Base-by-base conservation (phyloP, 2,329 filamentous ascomycete species). In the Ramularia collo-cygni region DNA sequence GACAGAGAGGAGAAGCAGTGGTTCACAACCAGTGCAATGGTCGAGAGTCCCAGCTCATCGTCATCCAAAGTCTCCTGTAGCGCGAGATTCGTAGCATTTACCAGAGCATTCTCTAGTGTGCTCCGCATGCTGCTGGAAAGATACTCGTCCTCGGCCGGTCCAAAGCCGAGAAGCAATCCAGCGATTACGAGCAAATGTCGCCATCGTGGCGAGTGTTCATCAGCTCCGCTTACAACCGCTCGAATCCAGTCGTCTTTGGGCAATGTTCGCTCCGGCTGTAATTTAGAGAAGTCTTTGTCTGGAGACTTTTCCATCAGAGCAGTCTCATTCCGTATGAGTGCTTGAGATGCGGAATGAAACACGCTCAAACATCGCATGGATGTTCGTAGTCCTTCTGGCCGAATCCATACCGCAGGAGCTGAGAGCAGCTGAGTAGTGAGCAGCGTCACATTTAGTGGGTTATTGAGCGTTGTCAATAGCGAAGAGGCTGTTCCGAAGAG, bases 171-270 rank as follows among this genome's bases (percentile, higher is more conserved):
- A 42, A 95, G 64, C 15, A 94, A 68, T 3, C 87, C 89, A 0
- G 81, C 80, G 7, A 95, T 74, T 4, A 89, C 74, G n/a, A 95
- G 69, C 19, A 88, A 64, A 61, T 95, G 88, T 61, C 87, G 81
- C 87, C 87, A 95, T 56, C 85, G 70, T 13, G 71, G 75, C 19
- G 69, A 81, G 52, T 69, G 72, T 31, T 75, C 77, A 54, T 81
- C 74, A 12, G 77, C 77, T 7, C 77, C 77, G 28, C 68, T 69
- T 2, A 76, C 69, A 2, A 79, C 66, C 1, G 77, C 76, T 47
- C 69, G 71, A 16, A 75, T 64, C 78, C 77, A 81, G 34, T 73
- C 72, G 33, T 76, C 70, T 12, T 70, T 62, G 5, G 57, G 50
- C 8, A 64, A 39, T 13, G 53, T 55, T 12, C 54, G 46, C 40